Base-by-base conservation (phyloP, 2,329 filamentous ascomycete genomes). In the Colletotrichum australisinense region DNA sequence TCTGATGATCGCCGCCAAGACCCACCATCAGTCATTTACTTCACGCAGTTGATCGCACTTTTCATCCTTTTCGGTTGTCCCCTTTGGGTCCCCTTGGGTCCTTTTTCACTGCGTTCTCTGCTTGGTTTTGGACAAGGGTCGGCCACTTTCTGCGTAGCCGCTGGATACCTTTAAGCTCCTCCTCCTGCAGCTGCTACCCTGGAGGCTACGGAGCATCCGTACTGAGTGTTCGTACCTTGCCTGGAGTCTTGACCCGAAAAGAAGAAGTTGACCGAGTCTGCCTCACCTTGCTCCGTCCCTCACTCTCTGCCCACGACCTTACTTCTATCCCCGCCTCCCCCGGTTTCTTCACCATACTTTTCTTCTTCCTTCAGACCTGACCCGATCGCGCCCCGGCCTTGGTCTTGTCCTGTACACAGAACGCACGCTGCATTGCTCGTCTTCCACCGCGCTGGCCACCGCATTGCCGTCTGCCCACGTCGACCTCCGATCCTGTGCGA, bases 1-100 rank as follows among this genome's bases (percentile, higher is more conserved):
- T 67, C 32, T 63, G 68, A 72, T 75, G 72, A 75, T 75, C 74
- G 72, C 58, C 73, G 65, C 74, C 65, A 63, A 68, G 74, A 75
- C 73, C 72, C 62, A 73, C 74, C 32, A 55, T 46, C 64, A 28
- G 64, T 75, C 74, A 75, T 75, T 75, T 75, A 73, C 72, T 53
- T 74, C 69, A 68, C 59, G 60, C 69, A 69, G 59, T 74, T 69
- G 69, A 74, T 72, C 59, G 67, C 68, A 72, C 63, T 62, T 67
- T 66, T 58, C 57, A 30, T 71, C 58, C 52, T 72, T 49, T 68
- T 74, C 68, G 26, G 62, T 59, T 58, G 58, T 59, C 69, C 42
- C 64, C 55, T 56, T 49, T 49, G 56, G 42, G 56, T 63, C 35
- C 63, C 53, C 42, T 64, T 55, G 35, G 52, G 35, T 30, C 59